Conservation (phyloP, 139 green algal species). For the Chlamydomonas asymmetrica region DNA sequence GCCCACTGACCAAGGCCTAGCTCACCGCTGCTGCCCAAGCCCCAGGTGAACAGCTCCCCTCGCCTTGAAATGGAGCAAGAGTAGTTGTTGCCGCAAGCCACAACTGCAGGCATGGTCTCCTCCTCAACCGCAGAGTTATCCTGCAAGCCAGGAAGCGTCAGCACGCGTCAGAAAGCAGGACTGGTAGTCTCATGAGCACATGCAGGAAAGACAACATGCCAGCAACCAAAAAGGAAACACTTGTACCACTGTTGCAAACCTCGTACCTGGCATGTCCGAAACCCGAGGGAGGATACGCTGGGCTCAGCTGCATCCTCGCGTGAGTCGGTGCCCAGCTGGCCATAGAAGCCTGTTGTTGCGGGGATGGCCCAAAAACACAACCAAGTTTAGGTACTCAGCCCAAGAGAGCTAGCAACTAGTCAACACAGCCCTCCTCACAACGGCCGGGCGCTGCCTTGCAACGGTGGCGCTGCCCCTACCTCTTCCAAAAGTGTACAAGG, state of each 20-base stretch:
- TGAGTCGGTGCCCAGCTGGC: constrained; percentile 68
- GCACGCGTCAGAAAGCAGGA: neutral
- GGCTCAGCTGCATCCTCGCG: constrained; percentile 39
- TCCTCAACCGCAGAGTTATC: constrained; percentile 50
- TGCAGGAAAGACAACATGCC: neutral
- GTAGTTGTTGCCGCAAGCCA: constrained; percentile 66
- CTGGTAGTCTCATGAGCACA: neutral
- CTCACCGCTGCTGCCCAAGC: constrained; percentile 75
- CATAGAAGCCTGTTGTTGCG: constrained; percentile 88
- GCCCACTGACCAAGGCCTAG: constrained; percentile 69
- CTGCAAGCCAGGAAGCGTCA: constrained; percentile 2
- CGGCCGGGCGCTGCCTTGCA: neutral
- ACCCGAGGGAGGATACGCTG: constrained; percentile 45
- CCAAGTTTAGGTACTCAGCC: neutral
- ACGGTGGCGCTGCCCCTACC: too few species aligned
- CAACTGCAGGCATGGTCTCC: constrained; percentile 72
- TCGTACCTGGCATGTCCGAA: constrained; percentile 41
- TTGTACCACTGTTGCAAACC: neutral
- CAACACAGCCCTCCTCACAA: neutral
- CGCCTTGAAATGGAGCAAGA: constrained; percentile 64
- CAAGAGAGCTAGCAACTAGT: constrained; percentile 16
- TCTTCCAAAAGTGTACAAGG: constrained; percentile 48
- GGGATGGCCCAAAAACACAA: constrained; percentile 22
- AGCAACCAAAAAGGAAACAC: neutral
- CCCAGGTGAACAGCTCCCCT: constrained; percentile 79